Conservation (phyloP, 2,329 filamentous ascomycete species). For the Verruconis gallopava region DNA sequence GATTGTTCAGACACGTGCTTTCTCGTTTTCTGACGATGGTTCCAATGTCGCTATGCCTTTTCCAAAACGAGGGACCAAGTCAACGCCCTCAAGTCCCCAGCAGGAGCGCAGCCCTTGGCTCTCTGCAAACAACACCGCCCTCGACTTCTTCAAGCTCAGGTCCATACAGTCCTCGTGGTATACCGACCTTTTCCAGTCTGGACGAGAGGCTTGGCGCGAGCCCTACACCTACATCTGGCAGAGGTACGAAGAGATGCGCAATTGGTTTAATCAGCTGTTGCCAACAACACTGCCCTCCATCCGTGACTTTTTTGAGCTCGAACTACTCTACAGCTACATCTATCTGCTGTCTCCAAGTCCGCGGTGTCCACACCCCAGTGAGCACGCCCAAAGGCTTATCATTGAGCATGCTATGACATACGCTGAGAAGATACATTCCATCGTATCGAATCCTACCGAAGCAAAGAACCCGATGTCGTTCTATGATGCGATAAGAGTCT, state of each 20-base stretch:
- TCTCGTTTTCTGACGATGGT: slow-evolving; percentile 87
- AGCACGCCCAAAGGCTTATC: slow-evolving; percentile 67
- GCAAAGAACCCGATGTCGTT: slow-evolving; percentile 52
- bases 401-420: slow-evolving; percentile 83
- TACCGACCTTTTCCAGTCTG: slow-evolving; percentile 72
- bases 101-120: slow-evolving; percentile 38
- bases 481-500: slow-evolving; percentile 74
- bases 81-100: slow-evolving; percentile 31
- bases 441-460: slow-evolving; percentile 4
- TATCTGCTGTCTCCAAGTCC: slow-evolving; percentile 76
- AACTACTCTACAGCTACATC: slow-evolving; percentile 81
- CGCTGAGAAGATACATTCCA: slow-evolving; percentile 41
- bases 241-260: slow-evolving; percentile 60
- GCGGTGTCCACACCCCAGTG: slow-evolving; percentile 56
- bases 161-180: slow-evolving; percentile 81
- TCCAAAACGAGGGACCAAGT: slow-evolving; percentile 16
- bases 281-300: slow-evolving; percentile 50
- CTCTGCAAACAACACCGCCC: slow-evolving; percentile 52
- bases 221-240: slow-evolving; percentile 62
- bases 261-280: slow-evolving; percentile 72
- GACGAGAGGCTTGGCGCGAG: slow-evolving; percentile 53
- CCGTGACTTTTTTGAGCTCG: slow-evolving; percentile 69
- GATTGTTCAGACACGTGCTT: slow-evolving; percentile 73
- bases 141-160: slow-evolving; percentile 72
- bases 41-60: slow-evolving; percentile 68